Evolutionary conservation across 1,139 yeast genomes (phyloP).

Genomic region (Geotrichum europaeum): DNA sequence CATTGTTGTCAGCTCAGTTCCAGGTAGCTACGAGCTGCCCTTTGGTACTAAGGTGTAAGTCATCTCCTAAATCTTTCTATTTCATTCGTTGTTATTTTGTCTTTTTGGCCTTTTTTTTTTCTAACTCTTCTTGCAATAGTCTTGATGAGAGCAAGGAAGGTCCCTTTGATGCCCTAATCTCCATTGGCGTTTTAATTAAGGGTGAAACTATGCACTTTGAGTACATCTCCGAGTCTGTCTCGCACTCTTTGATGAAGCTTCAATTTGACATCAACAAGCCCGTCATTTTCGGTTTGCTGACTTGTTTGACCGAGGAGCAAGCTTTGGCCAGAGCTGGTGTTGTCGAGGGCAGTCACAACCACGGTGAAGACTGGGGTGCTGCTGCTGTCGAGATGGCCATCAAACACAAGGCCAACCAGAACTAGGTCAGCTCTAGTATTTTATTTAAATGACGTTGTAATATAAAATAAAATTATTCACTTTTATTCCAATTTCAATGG

Average conservation of each 20-base stretch:
- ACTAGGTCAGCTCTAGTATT: not conserved
- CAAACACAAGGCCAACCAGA: slow-evolving; percentile 13
- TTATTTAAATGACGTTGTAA: too few relatives aligned
- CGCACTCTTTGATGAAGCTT: slow-evolving; percentile 77
- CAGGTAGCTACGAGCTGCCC: slow-evolving; percentile 93
- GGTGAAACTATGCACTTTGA: slow-evolving; percentile 98
- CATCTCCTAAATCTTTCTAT: not conserved
- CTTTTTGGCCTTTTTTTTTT: not conserved
- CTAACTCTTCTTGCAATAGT: slow-evolving; percentile 19
- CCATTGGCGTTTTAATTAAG: slow-evolving; percentile 91
- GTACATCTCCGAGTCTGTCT: slow-evolving; percentile 86
- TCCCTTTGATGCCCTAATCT: slow-evolving; percentile 78
- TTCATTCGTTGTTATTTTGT: not conserved
- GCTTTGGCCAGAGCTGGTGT: slow-evolving; percentile 94
- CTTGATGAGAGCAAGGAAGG: slow-evolving; percentile 39
- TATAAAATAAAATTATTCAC: too few relatives aligned
- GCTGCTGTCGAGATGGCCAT: slow-evolving; percentile 94
- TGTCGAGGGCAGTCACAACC: slow-evolving; percentile 73
- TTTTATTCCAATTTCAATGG: too few relatives aligned
- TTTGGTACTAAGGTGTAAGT: slow-evolving; percentile 51
- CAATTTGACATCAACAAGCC: slow-evolving; percentile 70
- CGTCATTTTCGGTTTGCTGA: slow-evolving; percentile 85
- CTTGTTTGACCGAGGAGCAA: slow-evolving; percentile 90
- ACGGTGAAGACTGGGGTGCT: slow-evolving; percentile 98
- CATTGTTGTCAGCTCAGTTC: slow-evolving; percentile 76